These are phyloP conservation scores for Vitis rotundifolia DNA, from an alignment of 164 flowering plant genomes.

Conservation along the genomic window DNA sequence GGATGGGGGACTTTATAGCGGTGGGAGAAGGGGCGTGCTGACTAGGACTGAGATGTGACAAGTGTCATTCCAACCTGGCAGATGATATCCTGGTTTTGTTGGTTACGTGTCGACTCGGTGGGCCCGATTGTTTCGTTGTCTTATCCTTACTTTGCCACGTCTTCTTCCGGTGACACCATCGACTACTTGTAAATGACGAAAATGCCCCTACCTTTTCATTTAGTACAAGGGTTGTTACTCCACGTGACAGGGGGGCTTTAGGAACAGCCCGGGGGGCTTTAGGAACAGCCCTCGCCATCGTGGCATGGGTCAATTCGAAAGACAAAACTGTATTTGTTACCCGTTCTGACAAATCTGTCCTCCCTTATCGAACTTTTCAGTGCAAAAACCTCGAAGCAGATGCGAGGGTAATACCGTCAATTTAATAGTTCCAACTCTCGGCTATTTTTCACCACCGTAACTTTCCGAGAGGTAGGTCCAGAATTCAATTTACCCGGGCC, in stretches of 20 bases:
- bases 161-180: not conserved
- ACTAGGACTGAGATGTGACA: not conserved
- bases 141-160: conserved; percentile 9
- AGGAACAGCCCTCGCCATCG: no score
- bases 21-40: not conserved
- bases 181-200: not conserved
- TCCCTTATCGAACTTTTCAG: no score
- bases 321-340: no score
- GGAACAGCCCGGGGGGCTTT: no score
- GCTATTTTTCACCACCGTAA: no score
- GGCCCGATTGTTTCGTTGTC: not conserved
- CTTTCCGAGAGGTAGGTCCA: no score
- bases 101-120: conserved; percentile 3
- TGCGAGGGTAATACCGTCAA: no score
- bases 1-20: not conserved
- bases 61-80: conserved; percentile 10
- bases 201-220: not conserved
- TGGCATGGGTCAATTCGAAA: no score
- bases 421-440: no score
- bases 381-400: no score
- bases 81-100: not conserved
- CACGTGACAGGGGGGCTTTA: not conserved
- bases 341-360: no score
- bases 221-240: not conserved
- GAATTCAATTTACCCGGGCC: no score